Percentiles rank a stretch among this genome's conserved stretches.
These are phyloP conservation scores for Lentinus polychrous DNA, from an alignment of 1,284 basidiomycete species.

Conservation along the genomic window DNA sequence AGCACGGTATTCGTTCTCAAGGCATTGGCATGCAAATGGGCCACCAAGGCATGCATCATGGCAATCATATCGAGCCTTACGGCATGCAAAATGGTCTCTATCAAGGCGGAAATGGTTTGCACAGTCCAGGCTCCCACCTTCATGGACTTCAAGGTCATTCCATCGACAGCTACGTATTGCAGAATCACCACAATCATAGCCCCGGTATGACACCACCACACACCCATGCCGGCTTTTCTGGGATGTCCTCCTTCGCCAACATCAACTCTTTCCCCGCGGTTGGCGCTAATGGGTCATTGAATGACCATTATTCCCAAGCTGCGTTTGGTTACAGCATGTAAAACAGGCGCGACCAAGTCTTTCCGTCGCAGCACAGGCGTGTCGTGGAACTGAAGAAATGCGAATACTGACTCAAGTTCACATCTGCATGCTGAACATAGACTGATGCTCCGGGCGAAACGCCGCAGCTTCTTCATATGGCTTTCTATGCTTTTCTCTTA, in stretches of 20 bases:
- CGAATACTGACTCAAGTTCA: background rate
- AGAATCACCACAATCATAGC: conserved; percentile 59
- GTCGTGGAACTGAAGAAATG: background rate
- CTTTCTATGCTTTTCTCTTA: conserved; percentile 28
- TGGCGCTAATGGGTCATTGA: conserved; percentile 45
- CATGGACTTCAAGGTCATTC: conserved; percentile 54
- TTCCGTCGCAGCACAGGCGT: background rate
- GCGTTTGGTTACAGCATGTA: conserved; percentile 76
- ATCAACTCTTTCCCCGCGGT: conserved; percentile 33
- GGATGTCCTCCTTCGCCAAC: conserved; percentile 47
- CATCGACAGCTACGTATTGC: conserved; percentile 74
- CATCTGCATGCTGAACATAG: conserved; percentile 3
- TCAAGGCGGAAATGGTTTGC: conserved; percentile 35
- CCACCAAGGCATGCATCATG: conserved; percentile 41
- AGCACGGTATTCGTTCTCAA: conserved; percentile 51
- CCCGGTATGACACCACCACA: conserved; percentile 51
- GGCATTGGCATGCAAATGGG: conserved; percentile 54
- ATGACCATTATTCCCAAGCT: conserved; percentile 69
- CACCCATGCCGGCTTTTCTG: conserved; percentile 48
- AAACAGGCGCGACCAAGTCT: conserved; percentile 17
- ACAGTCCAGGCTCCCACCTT: conserved; percentile 40
- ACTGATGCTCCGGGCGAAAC: background rate
- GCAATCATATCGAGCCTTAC: conserved; percentile 64
- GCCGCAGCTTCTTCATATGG: conserved; percentile 15
- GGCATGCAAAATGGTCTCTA: conserved; percentile 57